These are phyloP conservation scores for Hygrophorus pudorinus DNA, from an alignment of 768 basidiomycete genomes.

Conservation along the genomic window DNA sequence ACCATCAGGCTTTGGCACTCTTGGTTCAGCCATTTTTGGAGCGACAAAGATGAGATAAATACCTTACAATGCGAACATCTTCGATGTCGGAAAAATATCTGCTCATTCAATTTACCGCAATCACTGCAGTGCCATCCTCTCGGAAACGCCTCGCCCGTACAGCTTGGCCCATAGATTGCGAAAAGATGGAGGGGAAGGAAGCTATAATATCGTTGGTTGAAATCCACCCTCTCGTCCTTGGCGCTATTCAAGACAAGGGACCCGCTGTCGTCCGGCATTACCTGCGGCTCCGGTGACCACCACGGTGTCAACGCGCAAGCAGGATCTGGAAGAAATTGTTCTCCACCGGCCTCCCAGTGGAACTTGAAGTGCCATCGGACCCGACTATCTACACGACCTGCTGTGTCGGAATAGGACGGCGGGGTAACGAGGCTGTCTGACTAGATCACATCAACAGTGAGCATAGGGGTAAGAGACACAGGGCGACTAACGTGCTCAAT, in stretches of 20 bases:
- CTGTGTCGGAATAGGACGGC: no score
- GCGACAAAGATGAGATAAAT: background rate
- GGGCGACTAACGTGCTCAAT: background rate
- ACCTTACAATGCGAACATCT: constrained; percentile 4
- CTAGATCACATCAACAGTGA: background rate
- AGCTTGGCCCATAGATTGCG: background rate
- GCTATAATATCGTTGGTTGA: background rate
- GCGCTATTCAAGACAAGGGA: background rate
- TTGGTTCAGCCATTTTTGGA: background rate
- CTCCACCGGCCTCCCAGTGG: constrained; percentile 1
- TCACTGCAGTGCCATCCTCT: constrained; percentile 3
- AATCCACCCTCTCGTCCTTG: background rate
- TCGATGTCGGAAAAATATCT: background rate
- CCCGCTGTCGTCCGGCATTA: background rate
- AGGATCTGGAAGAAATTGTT: background rate
- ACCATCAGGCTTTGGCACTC: background rate
- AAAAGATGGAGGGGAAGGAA: background rate
- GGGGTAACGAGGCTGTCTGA: background rate
- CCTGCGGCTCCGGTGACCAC: background rate
- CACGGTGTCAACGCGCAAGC: background rate
- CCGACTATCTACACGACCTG: background rate
- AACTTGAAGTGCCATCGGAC: constrained; percentile 2
- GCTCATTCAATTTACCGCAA: constrained; percentile 4
- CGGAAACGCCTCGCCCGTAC: background rate
- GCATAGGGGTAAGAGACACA: background rate